Base-by-base conservation (phyloP, 306 rosid species). In the Prinsepia uniflora region DNA sequence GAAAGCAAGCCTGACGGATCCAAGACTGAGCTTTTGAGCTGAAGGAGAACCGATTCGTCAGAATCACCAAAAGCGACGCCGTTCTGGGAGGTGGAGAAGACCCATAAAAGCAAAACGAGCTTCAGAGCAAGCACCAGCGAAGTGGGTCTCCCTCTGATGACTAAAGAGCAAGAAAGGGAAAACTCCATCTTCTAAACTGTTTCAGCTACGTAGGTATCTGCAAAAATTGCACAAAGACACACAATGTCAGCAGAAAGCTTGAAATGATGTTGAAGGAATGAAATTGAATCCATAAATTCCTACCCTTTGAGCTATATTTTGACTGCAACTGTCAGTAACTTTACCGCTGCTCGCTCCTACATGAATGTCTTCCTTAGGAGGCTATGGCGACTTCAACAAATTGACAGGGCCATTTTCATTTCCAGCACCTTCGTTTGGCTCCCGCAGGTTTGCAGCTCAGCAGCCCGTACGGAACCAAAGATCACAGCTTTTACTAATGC, bases 341-440 rank as follows among this genome's bases (percentile, higher is more conserved):
- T 90, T 96, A 34, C 98, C 96, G 45, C 96, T 85, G 83, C 96
- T 85, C 36, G 98, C 98, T 82, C 91, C 83, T 5, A 92, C 98
- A 78, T 88, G 98, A 81, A 92, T 92, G 80, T 90, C 88, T 63
- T 92, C 98, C 71, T 88, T 92, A 4, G 81, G 89, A 39, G 96
- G 86, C 72, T 90, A 95, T 6, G 84, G 82, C 59, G 86, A 85
- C 63, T 88, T 90, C 40, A 64, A 41, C 80, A 77, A 47, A 79
- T 53, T 59, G 43, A 56, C 56, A 9, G 11, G 4, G 5, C 68
- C 80, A 45, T 22, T 44, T n/a, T 71, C 89, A 66, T 75, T 70
- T 61, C 76, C 87, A 30, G 36, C 36, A 30, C 36, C 36, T 30
- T 30, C 36, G 36, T 30, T 30, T 30, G 36, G 36, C 36, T 30